A percentile compares a stretch with the other conserved stretches of the same genome.
These are phyloP conservation scores for Trichoderma sp. DNA, from an alignment of 2,329 filamentous ascomycete species.

Conservation along the genomic window DNA sequence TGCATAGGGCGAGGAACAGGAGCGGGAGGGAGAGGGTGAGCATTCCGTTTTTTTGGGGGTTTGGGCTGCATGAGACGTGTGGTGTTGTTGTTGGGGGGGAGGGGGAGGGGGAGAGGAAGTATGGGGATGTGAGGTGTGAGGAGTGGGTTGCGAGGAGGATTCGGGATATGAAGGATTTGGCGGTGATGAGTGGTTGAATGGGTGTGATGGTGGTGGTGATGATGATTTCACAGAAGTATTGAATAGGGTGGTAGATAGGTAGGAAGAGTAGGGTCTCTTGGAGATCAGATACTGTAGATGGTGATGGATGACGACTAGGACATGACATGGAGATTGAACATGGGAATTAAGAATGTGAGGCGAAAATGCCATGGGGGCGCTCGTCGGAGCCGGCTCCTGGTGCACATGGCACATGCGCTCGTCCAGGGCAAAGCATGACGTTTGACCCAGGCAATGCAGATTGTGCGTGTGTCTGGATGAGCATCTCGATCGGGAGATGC, in stretches of 20 bases:
- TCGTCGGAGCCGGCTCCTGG: too few relatives aligned
- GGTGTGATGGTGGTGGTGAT: not conserved
- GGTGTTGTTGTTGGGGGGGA: slow-evolving; percentile 42
- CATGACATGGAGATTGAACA: not conserved
- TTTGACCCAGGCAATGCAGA: too few relatives aligned
- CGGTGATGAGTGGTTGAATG: not conserved
- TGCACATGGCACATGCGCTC: too few relatives aligned
- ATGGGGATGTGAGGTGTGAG: slow-evolving; percentile 45
- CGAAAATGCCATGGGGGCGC: not conserved
- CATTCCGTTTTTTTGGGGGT: slow-evolving; percentile 53
- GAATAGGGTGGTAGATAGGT: not conserved
- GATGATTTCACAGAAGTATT: not conserved
- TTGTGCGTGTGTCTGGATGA: too few relatives aligned
- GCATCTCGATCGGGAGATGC: not conserved
- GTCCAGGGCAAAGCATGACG: too few relatives aligned
- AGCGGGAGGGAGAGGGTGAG: slow-evolving; percentile 46
- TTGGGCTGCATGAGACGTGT: slow-evolving; percentile 46
- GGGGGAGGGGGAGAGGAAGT: slow-evolving; percentile 41
- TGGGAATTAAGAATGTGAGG: not conserved
- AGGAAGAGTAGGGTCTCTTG: not conserved
- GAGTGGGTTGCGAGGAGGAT: slow-evolving; percentile 45
- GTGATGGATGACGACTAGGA: not conserved
- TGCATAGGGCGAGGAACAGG: slow-evolving; percentile 52
- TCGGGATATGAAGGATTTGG: slow-evolving; percentile 37
- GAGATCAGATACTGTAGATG: not conserved